A percentile compares a stretch with the other conserved stretches of the same genome.
These are phyloP conservation scores for Ashbya aceris DNA, from an alignment of 1,139 yeast species.

Conservation along the genomic window DNA sequence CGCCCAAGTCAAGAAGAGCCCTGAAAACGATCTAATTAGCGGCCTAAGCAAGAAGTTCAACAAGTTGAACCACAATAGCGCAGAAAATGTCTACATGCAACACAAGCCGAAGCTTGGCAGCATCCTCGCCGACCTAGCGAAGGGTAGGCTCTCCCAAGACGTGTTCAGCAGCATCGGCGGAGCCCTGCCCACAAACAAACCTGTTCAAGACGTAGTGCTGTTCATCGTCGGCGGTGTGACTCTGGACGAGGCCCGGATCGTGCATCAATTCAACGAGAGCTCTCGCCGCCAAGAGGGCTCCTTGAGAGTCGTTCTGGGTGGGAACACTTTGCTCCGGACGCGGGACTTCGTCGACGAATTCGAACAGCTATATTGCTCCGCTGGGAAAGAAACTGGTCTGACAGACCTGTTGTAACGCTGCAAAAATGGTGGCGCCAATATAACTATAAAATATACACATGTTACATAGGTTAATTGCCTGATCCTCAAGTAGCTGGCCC, in stretches of 20 bases:
- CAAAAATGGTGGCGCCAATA: neutral
- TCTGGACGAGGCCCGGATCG: conserved; percentile 79
- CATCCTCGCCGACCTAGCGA: conserved; percentile 40
- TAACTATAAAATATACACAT: conserved; percentile 1
- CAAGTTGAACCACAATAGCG: conserved; percentile 16
- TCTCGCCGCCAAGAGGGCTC: conserved; percentile 33
- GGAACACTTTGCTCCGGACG: conserved; percentile 61
- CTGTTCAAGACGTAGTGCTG: conserved; percentile 68
- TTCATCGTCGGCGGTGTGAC: conserved; percentile 88
- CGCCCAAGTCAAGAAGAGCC: conserved; percentile 1
- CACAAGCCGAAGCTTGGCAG: conserved; percentile 67
- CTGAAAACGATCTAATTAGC: conserved; percentile 24
- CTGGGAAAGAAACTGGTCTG: conserved; percentile 5
- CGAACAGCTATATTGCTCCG: conserved; percentile 1
- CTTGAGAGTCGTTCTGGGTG: conserved; percentile 61
- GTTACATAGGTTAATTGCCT: neutral
- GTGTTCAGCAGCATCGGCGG: conserved; percentile 43
- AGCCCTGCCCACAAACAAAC: conserved; percentile 26
- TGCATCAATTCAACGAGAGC: conserved; percentile 56
- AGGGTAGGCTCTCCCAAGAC: conserved; percentile 41
- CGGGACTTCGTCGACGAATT: conserved; percentile 38
- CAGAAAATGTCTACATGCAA: conserved; percentile 54
- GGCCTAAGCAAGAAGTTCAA: conserved; percentile 29
- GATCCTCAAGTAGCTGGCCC: conserved; percentile 1
- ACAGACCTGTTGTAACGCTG: conserved; percentile 4